phyloP scores from a whole-genome alignment of 108 stramenopile species.

The Fistulifera solaris region DNA sequence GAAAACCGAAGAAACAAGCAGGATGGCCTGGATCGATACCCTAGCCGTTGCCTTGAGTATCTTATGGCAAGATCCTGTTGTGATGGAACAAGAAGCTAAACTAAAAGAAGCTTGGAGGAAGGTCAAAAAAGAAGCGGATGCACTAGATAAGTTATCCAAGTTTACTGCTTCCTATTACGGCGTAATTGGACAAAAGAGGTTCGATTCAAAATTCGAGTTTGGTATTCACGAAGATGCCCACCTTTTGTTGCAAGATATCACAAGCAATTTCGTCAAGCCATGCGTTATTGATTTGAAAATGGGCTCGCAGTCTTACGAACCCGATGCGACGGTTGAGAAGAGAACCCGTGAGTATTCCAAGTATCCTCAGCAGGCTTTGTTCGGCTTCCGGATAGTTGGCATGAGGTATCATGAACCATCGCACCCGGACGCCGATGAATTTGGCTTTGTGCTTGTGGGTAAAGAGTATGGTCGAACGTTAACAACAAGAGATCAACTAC shows the following conservation, averaged over 20 bases:
- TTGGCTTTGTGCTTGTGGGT: slow-evolving; percentile 34
- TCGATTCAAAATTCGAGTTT: slow-evolving; percentile 2
- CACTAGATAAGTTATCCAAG: slow-evolving; percentile 29
- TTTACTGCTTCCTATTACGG: slow-evolving; percentile 65
- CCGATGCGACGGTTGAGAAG: slow-evolving; percentile 53
- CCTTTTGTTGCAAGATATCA: slow-evolving; percentile 53
- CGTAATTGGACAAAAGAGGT: slow-evolving; percentile 15
- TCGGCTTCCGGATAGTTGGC: slow-evolving; percentile 80
- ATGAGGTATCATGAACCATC: slow-evolving; percentile 55
- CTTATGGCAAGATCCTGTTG: slow-evolving; percentile 15
- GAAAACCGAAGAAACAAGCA: neutral
- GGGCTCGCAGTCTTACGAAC: slow-evolving; percentile 77
- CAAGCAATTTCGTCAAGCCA: slow-evolving; percentile 41
- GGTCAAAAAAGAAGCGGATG: slow-evolving; percentile 30
- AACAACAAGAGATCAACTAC: slow-evolving; percentile 25
- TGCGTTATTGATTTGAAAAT: slow-evolving; percentile 84
- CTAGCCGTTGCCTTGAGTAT: slow-evolving; percentile 17
- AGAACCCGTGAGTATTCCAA: slow-evolving; percentile 46
- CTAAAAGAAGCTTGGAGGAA: slow-evolving; percentile 18
- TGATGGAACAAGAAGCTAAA: slow-evolving; percentile 9
- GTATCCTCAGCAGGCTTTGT: slow-evolving; percentile 58
- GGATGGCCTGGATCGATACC: slow-evolving; percentile 3
- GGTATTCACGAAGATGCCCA: slow-evolving; percentile 28
- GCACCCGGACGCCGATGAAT: slow-evolving; percentile 27
- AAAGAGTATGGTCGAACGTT: slow-evolving; percentile 62